A percentile compares a stretch with the other conserved stretches of the same genome.
Conservation (phyloP, 2,329 filamentous ascomycete species). For the Xylaria arbuscula region DNA sequence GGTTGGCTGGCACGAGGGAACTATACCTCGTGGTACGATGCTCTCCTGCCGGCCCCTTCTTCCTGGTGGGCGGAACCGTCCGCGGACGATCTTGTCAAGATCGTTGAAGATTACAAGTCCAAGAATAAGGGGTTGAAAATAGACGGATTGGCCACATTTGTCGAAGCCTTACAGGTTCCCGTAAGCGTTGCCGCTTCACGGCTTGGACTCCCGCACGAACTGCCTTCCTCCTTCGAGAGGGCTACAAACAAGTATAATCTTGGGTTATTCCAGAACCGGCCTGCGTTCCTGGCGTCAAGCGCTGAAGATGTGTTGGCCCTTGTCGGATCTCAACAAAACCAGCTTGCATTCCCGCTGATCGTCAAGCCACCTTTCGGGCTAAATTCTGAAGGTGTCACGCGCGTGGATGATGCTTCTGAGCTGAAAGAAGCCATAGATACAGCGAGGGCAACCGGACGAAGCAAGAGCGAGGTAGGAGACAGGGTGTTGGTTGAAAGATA, state of each 20-base stretch:
- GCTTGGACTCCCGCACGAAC: conserved; percentile 42
- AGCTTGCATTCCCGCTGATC: conserved; percentile 44
- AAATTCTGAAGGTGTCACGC: conserved; percentile 47
- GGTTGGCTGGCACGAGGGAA: conserved; percentile 42
- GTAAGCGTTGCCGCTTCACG: conserved; percentile 41
- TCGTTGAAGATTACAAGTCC: conserved; percentile 37
- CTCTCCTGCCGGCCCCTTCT: conserved; percentile 38
- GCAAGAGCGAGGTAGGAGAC: conserved; percentile 28
- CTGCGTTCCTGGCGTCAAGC: conserved; percentile 38
- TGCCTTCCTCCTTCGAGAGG: conserved; percentile 40
- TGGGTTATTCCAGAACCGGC: conserved; percentile 41
- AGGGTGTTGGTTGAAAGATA: conserved; percentile 45
- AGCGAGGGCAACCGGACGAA: conserved; percentile 17
- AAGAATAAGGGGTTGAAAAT: conserved; percentile 30
- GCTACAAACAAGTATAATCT: conserved; percentile 47
- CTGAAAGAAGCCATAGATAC: conserved; percentile 27
- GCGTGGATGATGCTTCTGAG: conserved; percentile 38
- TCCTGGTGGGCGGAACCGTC: conserved; percentile 45
- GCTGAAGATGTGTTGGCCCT: conserved; percentile 41
- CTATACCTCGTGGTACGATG: conserved; percentile 44
- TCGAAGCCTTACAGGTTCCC: conserved; percentile 43
- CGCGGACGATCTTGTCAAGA: conserved; percentile 39
- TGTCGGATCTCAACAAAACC: conserved; percentile 19
- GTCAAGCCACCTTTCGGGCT: conserved; percentile 47
- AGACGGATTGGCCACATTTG: conserved; percentile 45